Base-by-base conservation (phyloP, 2,329 filamentous ascomycete genomes). In the Cordyceps sp. region DNA sequence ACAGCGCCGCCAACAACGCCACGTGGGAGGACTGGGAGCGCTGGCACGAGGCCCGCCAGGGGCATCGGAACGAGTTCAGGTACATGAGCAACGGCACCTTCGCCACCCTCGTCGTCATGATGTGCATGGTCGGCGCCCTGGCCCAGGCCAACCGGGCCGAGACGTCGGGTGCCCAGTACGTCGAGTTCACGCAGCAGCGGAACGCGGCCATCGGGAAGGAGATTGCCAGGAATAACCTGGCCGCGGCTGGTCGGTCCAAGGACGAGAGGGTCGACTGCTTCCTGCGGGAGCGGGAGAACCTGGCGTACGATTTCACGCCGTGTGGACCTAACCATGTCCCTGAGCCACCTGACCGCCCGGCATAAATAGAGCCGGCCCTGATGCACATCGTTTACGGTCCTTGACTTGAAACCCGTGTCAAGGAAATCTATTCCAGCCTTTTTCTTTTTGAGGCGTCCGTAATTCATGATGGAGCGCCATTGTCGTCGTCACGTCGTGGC, bases 1-100 rank as follows among this genome's bases (percentile, higher is more conserved):
- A 59, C 17, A 66, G 55, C 33, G 52, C 69, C 10, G 65, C 64
- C 31, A 56, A 58, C 43, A 96, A 96, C 51, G 90, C 84, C 1
- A 96, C 90, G 0, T 98, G 90, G 90, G 90, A 98, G 51, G 90
- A 98, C 52, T 94, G 86, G 86, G 83, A 93, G 58, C 66, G 66
- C 28, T 93, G 79, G 76, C 69, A 81, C 43, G 62, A 72, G 22
- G 52, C 63, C 52, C 49, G 61, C 47, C 52, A 62, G 30, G 59
- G 62, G 42, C 47, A 45, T 46, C 51, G 51, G 39, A 58, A 55
- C 40, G 56, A 64, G 39, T 67, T 68, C 0, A 43, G 75, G 32
- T 80, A 74, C 53, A 74, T 88, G 56, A 81, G 78, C 36, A 93
- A 93, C 47, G 72, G 74, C 26, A 66, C 74, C 10, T 96, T 96